A percentile compares a stretch with the other conserved stretches of the same genome.
These are phyloP conservation scores for Silybum marianum DNA, from an alignment of 129 eudicot species.

Conservation along the genomic window DNA sequence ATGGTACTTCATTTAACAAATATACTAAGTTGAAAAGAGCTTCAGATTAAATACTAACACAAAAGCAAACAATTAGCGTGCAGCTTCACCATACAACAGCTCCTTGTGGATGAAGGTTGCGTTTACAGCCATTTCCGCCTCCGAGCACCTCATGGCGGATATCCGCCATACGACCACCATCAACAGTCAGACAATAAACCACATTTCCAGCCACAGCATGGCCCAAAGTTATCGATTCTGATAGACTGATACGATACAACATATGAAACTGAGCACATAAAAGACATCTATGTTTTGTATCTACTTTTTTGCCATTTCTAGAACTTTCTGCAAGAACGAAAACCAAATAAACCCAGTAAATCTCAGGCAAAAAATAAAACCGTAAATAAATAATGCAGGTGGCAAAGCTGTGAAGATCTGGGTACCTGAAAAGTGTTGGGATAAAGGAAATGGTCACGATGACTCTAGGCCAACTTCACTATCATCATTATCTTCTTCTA, in stretches of 20 bases:
- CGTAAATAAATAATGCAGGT: not conserved
- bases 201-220: constrained; percentile 5
- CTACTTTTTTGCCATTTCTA: not conserved
- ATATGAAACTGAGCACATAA: constrained; percentile 6
- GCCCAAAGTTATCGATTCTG: not conserved
- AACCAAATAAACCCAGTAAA: not conserved
- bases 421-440: not conserved
- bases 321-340: not conserved
- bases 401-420: not conserved
- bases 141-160: not conserved
- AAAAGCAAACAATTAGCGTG: not conserved
- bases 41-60: too few relatives aligned
- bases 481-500: constrained; percentile 44
- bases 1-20: not conserved
- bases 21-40: not conserved
- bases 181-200: not conserved
- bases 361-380: not conserved
- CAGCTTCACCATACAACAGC: not conserved
- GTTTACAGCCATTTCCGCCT: not conserved
- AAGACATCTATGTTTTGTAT: not conserved
- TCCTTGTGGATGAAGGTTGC: not conserved
- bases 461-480: constrained; percentile 38
- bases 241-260: constrained; percentile 14
- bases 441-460: not conserved
- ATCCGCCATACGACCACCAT: not conserved